phyloP scores from a whole-genome alignment of 2,329 filamentous ascomycete species.

The Dactylonectria macrodidyma region DNA sequence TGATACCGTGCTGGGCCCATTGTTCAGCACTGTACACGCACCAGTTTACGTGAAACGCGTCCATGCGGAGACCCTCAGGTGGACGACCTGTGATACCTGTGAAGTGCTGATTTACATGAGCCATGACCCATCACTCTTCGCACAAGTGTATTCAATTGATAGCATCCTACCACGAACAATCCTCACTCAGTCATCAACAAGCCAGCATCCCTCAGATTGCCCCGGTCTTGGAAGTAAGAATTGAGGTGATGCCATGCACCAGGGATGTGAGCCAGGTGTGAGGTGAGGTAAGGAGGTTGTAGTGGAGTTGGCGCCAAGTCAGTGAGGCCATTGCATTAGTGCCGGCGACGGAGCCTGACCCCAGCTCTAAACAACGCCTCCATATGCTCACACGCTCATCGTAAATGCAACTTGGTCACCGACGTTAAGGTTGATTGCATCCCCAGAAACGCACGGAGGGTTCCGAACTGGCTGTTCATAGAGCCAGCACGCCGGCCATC shows the following conservation, averaged over 20 bases:
- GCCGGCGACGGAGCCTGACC: slow-evolving; percentile 14
- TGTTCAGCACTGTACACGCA: slow-evolving; percentile 8
- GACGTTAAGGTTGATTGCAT: neutral
- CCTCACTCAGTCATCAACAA: neutral
- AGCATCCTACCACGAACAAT: neutral
- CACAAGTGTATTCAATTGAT: neutral
- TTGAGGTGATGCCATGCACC: slow-evolving; percentile 27
- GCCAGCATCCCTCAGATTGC: neutral
- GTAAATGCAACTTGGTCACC: neutral
- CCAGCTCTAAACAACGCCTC: neutral
- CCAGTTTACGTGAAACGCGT: neutral
- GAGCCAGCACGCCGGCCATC: too few species aligned
- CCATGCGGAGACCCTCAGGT: neutral
- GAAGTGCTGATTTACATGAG: neutral
- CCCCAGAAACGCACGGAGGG: neutral
- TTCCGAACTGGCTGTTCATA: neutral
- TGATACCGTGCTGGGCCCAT: slow-evolving; percentile 23
- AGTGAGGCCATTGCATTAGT: slow-evolving; percentile 47
- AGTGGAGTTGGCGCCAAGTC: slow-evolving; percentile 33
- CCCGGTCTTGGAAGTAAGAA: neutral
- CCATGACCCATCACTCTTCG: neutral
- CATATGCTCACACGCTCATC: slow-evolving; percentile 3
- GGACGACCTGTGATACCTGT: neutral
- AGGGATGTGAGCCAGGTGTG: slow-evolving; percentile 33
- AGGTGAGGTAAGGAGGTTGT: slow-evolving; percentile 37